Evolutionary conservation across 805 yeast genomes (phyloP), one percentile per base, ranked within the genome.

Genomic region (Cyberlindnera samutprakarnensis): DNA sequence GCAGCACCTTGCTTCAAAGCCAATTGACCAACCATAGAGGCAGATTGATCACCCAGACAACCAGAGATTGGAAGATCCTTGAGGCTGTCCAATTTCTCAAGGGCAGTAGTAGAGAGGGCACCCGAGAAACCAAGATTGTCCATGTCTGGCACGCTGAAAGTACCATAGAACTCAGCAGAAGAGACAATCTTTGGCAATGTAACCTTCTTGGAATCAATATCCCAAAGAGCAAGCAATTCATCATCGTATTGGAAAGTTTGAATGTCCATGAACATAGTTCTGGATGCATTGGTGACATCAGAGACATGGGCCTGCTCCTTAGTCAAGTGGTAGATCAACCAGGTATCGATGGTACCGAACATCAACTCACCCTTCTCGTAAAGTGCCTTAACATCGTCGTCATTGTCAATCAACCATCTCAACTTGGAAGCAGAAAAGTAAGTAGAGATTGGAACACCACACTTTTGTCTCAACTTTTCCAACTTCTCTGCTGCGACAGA

Each of bases 321-420:
- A 20, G 95, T 82, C 54, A 88, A 62, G 51, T 86, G 81, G 59
- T 83, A 85, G 39, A 88, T 75, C 41, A 88, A 70, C 97, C 97
- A 88, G 14, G 95, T 76, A 58, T 88, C 97, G 27, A 90, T 80
- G 18, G 96, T 88, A 37, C 96, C 96, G 53, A 87, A 87, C 81
- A 85, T 80, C 49, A 87, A 65, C 52, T 81, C 80, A 30, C 87
- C 90, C 27, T 64, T 61, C 34, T 81, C 84, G 54, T 86, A 85
- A 31, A 78, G 76, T 24, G 71, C 71, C 41, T 71, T 61, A 25
- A 82, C 82, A 11, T 57, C 66, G 26, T 75, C 75, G 45, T 77
- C 80, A 55, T 88, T 84, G 51, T 87, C 90, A 37, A 87, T 64
- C 38, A 88, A 62, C 97, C 97, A 88, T 45, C 81, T 73, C 49